Evolutionary conservation across 2,329 filamentous ascomycete genomes (phyloP).

Genomic region (Alternaria triticina): DNA sequence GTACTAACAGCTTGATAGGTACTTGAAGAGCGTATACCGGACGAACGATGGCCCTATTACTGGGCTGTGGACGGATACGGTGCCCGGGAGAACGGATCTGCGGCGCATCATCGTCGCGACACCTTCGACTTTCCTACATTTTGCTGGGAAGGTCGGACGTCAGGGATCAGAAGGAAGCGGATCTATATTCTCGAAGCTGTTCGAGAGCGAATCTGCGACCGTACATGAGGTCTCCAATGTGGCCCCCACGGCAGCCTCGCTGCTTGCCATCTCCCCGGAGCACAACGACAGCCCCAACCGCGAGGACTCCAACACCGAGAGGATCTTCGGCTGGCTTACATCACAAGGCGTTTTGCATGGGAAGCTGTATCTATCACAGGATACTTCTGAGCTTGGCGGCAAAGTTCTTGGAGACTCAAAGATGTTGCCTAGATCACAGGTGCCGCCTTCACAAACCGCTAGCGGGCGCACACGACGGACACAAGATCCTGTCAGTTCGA

Average conservation of each 20-base stretch:
- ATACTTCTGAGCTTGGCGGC: constrained; percentile 69
- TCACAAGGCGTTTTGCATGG: constrained; percentile 88
- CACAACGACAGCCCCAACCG: constrained; percentile 55
- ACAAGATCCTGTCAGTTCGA: constrained; percentile 76
- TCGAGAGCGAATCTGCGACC: constrained; percentile 83
- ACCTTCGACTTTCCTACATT: constrained; percentile 77
- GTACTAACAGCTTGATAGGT: constrained; percentile 56
- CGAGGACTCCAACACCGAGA: constrained; percentile 67
- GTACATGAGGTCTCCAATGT: constrained; percentile 74
- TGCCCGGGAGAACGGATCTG: constrained; percentile 72
- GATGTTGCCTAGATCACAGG: constrained; percentile 74
- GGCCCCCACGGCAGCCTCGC: constrained; percentile 65
- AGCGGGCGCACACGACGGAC: constrained; percentile 69
- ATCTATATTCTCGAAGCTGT: constrained; percentile 85
- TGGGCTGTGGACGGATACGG: constrained; percentile 81
- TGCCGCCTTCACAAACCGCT: constrained; percentile 71
- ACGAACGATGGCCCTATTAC: constrained; percentile 82
- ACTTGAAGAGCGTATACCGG: constrained; percentile 82
- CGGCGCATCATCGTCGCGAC: constrained; percentile 82
- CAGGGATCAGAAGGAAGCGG: constrained; percentile 78
- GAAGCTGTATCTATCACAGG: constrained; percentile 69
- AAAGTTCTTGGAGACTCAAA: constrained; percentile 81
- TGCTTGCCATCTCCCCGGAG: constrained; percentile 79
- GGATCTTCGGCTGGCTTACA: constrained; percentile 88
- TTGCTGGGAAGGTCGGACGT: constrained; percentile 77